Conservation (phyloP, 306 rosid species). For the cucumber (Cucumis sativus) region Cucumber_9930_V3 NC_026657.2:31247501-31248000, state of each 20-base stretch:
- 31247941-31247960: constrained; percentile 67
- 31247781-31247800: constrained; percentile 59
- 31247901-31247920: constrained; percentile 52
- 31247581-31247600: constrained; percentile 10
- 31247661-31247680: neutral
- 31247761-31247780: constrained; percentile 33
- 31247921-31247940: constrained; percentile 37
- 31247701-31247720: neutral
- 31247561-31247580: constrained; percentile 26
- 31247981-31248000: constrained; percentile 77
- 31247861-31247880: constrained; percentile 54
- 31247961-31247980: constrained; percentile 77
- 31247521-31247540: constrained; percentile 52
- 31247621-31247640: constrained; percentile 40
- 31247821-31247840: constrained; percentile 92
- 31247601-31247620: constrained; percentile 36
- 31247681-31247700: neutral
- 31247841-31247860: constrained; percentile 51
- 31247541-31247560: constrained; percentile 53
- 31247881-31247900: constrained; percentile 50
- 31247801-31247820: constrained; percentile 61
- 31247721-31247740: neutral
- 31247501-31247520: constrained; percentile 49
- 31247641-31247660: neutral
- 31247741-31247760: neutral